Percentiles rank a stretch among this genome's conserved stretches.
Evolutionary conservation across 164 flowering plant genomes (phyloP).

Genomic region (Vitis cinerea): DNA sequence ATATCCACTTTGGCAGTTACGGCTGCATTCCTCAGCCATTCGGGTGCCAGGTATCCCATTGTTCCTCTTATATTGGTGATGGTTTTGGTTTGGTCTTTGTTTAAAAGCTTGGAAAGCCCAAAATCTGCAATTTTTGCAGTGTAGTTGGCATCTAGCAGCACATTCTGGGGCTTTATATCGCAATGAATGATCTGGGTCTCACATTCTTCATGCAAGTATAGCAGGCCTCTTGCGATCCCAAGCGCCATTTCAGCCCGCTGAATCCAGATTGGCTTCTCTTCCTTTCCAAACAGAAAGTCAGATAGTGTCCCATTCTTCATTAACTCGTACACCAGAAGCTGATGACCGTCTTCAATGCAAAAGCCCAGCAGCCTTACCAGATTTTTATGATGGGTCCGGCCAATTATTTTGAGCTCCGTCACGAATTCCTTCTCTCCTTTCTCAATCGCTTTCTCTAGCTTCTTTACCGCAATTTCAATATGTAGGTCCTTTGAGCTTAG

Average conservation of each 20-base stretch:
- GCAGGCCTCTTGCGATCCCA: constrained; percentile 17
- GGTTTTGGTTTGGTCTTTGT: constrained; percentile 18
- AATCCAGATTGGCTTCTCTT: constrained; percentile 8
- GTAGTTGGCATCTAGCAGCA: constrained; percentile 16
- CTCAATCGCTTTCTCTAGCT: constrained; percentile 8
- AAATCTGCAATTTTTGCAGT: constrained; percentile 19
- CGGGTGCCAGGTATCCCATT: not conserved
- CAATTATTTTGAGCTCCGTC: constrained; percentile 20
- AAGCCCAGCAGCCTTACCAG: constrained; percentile 21
- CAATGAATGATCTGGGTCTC: constrained; percentile 16
- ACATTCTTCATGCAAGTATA: constrained; percentile 16
- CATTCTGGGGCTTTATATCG: constrained; percentile 26
- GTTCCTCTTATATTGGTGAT: constrained; percentile 10
- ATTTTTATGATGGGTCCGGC: constrained; percentile 22
- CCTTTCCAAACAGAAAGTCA: constrained; percentile 7
- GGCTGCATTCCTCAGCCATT: constrained; percentile 11
- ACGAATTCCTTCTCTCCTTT: constrained; percentile 14
- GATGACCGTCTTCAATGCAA: constrained; percentile 9
- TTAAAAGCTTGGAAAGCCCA: constrained; percentile 23
- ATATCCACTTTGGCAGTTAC: constrained; percentile 16
- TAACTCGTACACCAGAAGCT: constrained; percentile 18
- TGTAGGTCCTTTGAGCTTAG: constrained; percentile 4
- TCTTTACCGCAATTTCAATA: constrained; percentile 20
- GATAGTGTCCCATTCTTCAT: constrained; percentile 21
- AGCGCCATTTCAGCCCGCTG: constrained; percentile 15